Evolutionary conservation across 192 early-diverging fungal species (phyloP).

Genomic region (Coemansia sp.): DNA sequence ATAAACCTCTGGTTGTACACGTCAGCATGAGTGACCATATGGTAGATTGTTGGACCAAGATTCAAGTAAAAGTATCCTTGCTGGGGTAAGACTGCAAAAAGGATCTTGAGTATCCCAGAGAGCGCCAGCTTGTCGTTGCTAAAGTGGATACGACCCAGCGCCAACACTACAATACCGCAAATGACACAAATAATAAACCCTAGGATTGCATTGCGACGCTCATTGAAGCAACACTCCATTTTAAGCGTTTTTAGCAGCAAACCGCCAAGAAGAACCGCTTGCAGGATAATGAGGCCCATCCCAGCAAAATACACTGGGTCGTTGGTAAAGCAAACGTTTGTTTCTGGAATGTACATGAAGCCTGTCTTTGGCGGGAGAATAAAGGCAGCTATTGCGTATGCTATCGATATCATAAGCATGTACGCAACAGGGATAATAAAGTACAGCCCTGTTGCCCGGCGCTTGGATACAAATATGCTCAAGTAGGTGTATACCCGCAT

Average conservation of each 20-base stretch:
- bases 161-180: constrained; percentile 25
- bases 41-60: constrained; percentile 34
- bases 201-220: constrained; percentile 26
- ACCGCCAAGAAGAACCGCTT: constrained; percentile 14
- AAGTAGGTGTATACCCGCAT: constrained; percentile 43
- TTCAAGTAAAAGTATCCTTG: constrained; percentile 44
- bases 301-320: constrained; percentile 32
- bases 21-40: constrained; percentile 13
- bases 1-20: constrained; percentile 27
- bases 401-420: constrained; percentile 13
- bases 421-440: constrained; percentile 29
- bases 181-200: constrained; percentile 10
- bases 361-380: constrained; percentile 17
- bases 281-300: constrained; percentile 23
- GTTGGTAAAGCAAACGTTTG: constrained; percentile 26
- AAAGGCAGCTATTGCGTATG: constrained; percentile 33
- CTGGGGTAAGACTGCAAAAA: constrained; percentile 32
- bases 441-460: constrained; percentile 28
- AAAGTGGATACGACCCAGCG: constrained; percentile 24
- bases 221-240: constrained; percentile 41
- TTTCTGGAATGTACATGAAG: constrained; percentile 21
- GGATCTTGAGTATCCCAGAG: constrained; percentile 21
- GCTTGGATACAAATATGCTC: constrained; percentile 34
- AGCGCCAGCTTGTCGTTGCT: constrained; percentile 14
- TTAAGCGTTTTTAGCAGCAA: constrained; percentile 37